Conservation (phyloP, 2,329 filamentous ascomycete genomes). For the Cyphellophora attinorum region DNA sequence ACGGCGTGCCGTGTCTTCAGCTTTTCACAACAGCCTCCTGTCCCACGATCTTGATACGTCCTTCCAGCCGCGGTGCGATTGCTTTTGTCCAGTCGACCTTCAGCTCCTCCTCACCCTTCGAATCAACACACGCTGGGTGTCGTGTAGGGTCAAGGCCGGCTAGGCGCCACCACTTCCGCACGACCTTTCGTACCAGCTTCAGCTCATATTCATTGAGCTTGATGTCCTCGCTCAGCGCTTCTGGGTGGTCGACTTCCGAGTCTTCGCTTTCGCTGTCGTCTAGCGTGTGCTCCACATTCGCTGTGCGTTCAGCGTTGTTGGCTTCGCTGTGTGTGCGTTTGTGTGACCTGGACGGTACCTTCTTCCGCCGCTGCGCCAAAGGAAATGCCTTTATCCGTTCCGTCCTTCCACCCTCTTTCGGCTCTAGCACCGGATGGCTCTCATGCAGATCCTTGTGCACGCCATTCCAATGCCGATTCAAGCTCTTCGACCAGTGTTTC, state of each 20-base stretch:
- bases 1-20: no score
- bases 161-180: conserved; percentile 17
- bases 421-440: conserved; percentile 15
- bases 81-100: conserved; percentile 42
- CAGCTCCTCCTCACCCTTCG: conserved; percentile 14
- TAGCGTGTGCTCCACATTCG: no score
- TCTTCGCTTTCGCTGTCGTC: conserved; percentile 34
- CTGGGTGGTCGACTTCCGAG: conserved; percentile 38
- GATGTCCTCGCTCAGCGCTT: conserved; percentile 2
- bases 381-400: conserved; percentile 3
- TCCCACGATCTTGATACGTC: conserved; percentile 47
- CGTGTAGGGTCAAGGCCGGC: conserved; percentile 9
- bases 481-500: conserved; percentile 57
- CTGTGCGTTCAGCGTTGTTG: conserved; percentile 13
- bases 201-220: conserved; percentile 15
- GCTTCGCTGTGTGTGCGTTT: conserved; percentile 33
- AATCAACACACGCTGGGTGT: conserved; percentile 13
- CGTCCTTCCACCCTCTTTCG: conserved; percentile 6
- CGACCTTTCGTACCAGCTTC: conserved; percentile 14
- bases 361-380: conserved; percentile 1
- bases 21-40: conserved; percentile 1
- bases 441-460: conserved; percentile 55
- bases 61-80: conserved; percentile 69
- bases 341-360: conserved; percentile 29
- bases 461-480: conserved; percentile 55